Conservation (phyloP, 169 alveolate species). For the Plasmodium falciparum region DNA sequence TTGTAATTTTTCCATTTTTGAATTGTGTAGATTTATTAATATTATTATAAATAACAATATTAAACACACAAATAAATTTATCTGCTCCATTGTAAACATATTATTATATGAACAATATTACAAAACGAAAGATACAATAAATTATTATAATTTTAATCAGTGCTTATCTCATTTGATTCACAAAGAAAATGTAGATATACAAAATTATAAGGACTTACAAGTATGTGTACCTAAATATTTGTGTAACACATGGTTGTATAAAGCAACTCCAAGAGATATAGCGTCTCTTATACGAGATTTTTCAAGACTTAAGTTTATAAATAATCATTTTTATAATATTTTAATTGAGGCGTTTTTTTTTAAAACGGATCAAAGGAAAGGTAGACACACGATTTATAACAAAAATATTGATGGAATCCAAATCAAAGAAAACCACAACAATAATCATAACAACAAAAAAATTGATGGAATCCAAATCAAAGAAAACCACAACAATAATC, state of each 20-base stretch:
- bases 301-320: conserved; percentile 31
- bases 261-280: conserved; percentile 34
- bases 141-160: background rate
- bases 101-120: conserved; percentile 20
- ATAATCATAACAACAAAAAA: too few species aligned
- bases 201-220: too few species aligned
- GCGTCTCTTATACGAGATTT: conserved; percentile 52
- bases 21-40: conserved; percentile 44
- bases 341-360: conserved; percentile 35
- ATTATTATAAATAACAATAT: conserved; percentile 21
- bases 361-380: conserved; percentile 14
- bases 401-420: too few species aligned
- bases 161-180: background rate
- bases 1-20: conserved; percentile 30
- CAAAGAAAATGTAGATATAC: background rate
- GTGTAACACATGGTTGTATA: conserved; percentile 31
- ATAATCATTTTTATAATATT: conserved; percentile 14
- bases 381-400: background rate
- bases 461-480: too few species aligned
- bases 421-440: too few species aligned
- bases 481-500: too few species aligned
- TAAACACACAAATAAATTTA: background rate
- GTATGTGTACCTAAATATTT: background rate
- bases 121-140: background rate
- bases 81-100: conserved; percentile 4